phyloP scores from a whole-genome alignment of 192 early-diverging fungal genomes.

The Martensiomyces pterosporus region DNA sequence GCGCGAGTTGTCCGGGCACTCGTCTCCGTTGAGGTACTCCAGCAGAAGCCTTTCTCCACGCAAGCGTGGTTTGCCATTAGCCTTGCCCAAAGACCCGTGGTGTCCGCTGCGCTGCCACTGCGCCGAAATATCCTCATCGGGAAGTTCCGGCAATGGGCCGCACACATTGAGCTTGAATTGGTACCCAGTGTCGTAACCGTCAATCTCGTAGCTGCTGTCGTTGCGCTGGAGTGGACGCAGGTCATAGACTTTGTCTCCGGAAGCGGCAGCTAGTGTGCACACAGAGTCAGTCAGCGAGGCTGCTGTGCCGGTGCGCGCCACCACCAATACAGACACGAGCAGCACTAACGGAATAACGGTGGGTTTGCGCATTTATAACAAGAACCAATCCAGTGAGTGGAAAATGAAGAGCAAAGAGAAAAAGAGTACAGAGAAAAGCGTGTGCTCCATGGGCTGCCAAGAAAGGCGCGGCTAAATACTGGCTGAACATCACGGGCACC shows the following conservation, averaged over 20 bases:
- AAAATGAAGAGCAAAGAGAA: no score
- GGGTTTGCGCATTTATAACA: no score
- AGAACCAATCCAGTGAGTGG: no score
- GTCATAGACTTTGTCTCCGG: constrained; percentile 24
- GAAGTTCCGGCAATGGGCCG: constrained; percentile 3
- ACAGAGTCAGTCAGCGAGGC: no score
- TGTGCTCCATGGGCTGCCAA: no score
- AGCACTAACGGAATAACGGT: no score
- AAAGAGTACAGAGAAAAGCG: no score
- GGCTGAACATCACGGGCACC: no score
- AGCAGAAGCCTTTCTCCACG: constrained; percentile 40
- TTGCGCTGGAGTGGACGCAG: constrained; percentile 24
- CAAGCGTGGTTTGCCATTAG: constrained; percentile 13
- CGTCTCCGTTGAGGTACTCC: constrained; percentile 41
- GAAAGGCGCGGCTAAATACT: no score
- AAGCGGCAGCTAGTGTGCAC: constrained; percentile 7
- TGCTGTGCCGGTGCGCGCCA: no score
- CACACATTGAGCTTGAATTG: constrained; percentile 43
- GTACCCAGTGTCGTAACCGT: constrained; percentile 29
- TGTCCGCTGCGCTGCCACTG: constrained; percentile 17
- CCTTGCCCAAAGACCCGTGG: constrained; percentile 20
- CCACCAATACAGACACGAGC: no score
- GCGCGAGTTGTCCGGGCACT: constrained; percentile 19
- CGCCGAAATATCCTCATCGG: constrained; percentile 6
- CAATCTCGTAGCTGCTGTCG: constrained; percentile 15